phyloP scores from a whole-genome alignment of 306 rosid species.

The Leucaena leucocephala region DNA sequence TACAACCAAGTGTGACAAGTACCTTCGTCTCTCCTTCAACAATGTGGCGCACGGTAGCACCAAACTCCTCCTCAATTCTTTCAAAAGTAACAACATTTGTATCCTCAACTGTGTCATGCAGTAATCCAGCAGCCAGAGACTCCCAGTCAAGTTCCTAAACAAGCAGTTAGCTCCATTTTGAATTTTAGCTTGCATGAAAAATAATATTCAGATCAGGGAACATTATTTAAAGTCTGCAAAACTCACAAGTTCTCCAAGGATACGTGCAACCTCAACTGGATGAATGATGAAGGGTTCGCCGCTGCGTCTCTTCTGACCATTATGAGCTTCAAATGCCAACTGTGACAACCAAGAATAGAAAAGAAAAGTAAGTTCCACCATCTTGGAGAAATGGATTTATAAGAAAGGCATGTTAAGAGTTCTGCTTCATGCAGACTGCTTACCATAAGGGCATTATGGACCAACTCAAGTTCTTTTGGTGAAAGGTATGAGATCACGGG shows the following conservation, averaged over 20 bases:
- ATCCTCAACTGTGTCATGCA: slow-evolving; percentile 98
- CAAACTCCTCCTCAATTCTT: slow-evolving; percentile 93
- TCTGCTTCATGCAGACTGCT: slow-evolving; percentile 42
- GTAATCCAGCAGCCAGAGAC: slow-evolving; percentile 93
- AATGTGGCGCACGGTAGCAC: slow-evolving; percentile 83
- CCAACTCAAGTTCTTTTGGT: slow-evolving; percentile 80
- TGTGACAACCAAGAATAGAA: slow-evolving; percentile 41
- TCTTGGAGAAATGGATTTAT: slow-evolving; percentile 31
- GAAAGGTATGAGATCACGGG: slow-evolving; percentile 82
- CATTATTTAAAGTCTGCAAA: slow-evolving; percentile 30
- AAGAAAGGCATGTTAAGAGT: slow-evolving; percentile 37
- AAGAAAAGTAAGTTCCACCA: slow-evolving; percentile 23
- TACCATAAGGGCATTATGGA: slow-evolving; percentile 85
- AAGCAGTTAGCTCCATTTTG: slow-evolving; percentile 31
- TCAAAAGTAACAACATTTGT: slow-evolving; percentile 88
- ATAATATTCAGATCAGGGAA: slow-evolving; percentile 15
- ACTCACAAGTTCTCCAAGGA: slow-evolving; percentile 94
- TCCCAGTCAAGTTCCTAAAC: slow-evolving; percentile 97
- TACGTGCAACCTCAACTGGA: slow-evolving; percentile 99
- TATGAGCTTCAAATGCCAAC: slow-evolving; percentile 97
- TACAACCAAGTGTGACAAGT: slow-evolving; percentile 28
- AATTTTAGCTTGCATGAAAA: slow-evolving; percentile 32
- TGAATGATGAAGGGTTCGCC: slow-evolving; percentile 99
- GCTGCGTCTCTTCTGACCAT: slow-evolving; percentile 98
- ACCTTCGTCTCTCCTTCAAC: slow-evolving; percentile 99